These are phyloP conservation scores for Rehmannia glutinosa DNA, from an alignment of 257 asterid species.

Conservation along the genomic window DNA sequence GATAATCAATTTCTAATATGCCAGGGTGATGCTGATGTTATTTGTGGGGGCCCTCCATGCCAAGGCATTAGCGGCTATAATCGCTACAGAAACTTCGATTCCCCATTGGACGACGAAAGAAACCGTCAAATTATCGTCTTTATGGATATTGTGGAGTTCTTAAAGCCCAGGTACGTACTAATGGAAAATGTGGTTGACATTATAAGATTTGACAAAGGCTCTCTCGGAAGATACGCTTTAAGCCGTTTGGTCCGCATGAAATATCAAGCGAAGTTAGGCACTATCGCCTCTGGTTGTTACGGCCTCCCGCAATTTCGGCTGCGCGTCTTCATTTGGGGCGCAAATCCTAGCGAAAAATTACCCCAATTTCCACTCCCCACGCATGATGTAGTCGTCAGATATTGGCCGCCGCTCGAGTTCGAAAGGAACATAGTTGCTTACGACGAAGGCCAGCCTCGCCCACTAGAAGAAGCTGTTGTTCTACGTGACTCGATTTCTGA, in stretches of 20 bases:
- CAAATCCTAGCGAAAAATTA: constrained; percentile 48
- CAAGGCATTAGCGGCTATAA: constrained; percentile 96
- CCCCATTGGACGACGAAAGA: constrained; percentile 75
- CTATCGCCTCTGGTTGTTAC: constrained; percentile 86
- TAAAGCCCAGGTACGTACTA: constrained; percentile 68
- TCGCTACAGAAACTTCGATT: constrained; percentile 55
- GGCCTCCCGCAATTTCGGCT: constrained; percentile 90
- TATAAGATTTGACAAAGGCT: constrained; percentile 68
- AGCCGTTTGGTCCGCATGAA: constrained; percentile 77
- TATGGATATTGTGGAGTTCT: constrained; percentile 73
- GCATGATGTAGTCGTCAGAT: constrained; percentile 67
- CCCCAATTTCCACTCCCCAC: constrained; percentile 96
- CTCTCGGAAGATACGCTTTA: constrained; percentile 86
- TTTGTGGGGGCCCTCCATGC: constrained; percentile 97
- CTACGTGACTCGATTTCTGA: constrained; percentile 83
- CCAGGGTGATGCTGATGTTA: constrained; percentile 79
- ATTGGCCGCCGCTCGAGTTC: constrained; percentile 82
- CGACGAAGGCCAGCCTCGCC: constrained; percentile 70
- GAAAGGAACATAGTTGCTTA: constrained; percentile 84
- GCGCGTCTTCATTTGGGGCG: constrained; percentile 93
- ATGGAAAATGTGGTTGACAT: constrained; percentile 94
- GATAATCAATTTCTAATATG: constrained; percentile 6
- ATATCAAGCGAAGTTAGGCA: constrained; percentile 85
- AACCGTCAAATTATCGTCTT: constrained; percentile 79
- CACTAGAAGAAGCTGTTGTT: constrained; percentile 48